A percentile compares a stretch with the other conserved stretches of the same genome.
Conservation (phyloP, 768 basidiomycete species). For the Russula griseocarnosa region DNA sequence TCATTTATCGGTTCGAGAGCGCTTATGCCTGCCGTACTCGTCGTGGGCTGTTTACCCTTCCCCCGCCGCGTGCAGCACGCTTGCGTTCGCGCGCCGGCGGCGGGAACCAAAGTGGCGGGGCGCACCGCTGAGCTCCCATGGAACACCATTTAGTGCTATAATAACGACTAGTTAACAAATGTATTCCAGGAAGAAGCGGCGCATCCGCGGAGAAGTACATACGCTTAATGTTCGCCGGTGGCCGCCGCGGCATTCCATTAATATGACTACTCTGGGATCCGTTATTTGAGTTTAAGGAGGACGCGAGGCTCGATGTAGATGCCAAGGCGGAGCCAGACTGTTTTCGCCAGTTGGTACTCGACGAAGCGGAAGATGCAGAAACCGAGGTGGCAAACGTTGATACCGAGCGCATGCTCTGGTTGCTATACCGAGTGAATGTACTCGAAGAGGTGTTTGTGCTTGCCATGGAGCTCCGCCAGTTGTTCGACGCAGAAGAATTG, state of each 20-base stretch:
- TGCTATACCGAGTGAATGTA: slow-evolving; percentile 78
- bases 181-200: slow-evolving; percentile 10
- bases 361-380: slow-evolving; percentile 66
- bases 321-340: slow-evolving; percentile 8
- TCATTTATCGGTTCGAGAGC: slow-evolving; percentile 73
- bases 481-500: slow-evolving; percentile 59
- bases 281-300: slow-evolving; percentile 14
- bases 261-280: slow-evolving; percentile 9
- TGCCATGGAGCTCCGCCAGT: slow-evolving; percentile 76
- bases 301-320: slow-evolving; percentile 11
- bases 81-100: slow-evolving; percentile 58
- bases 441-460: slow-evolving; percentile 66
- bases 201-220: slow-evolving; percentile 35
- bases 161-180: background rate
- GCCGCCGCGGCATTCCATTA: slow-evolving; percentile 11
- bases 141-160: slow-evolving; percentile 70
- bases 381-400: slow-evolving; percentile 80
- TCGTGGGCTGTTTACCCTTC: slow-evolving; percentile 18
- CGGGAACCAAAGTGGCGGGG: slow-evolving; percentile 61
- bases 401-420: slow-evolving; percentile 60
- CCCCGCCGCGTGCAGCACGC: slow-evolving; percentile 34
- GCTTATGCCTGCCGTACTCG: slow-evolving; percentile 53
- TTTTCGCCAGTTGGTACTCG: slow-evolving; percentile 58
- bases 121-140: slow-evolving; percentile 67
- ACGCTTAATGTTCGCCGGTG: slow-evolving; percentile 73